Percentiles rank a stretch among this genome's conserved stretches.
These are phyloP conservation scores for Arachnomyces sp. DNA, from an alignment of 2,329 filamentous ascomycete genomes.

Conservation along the genomic window DNA sequence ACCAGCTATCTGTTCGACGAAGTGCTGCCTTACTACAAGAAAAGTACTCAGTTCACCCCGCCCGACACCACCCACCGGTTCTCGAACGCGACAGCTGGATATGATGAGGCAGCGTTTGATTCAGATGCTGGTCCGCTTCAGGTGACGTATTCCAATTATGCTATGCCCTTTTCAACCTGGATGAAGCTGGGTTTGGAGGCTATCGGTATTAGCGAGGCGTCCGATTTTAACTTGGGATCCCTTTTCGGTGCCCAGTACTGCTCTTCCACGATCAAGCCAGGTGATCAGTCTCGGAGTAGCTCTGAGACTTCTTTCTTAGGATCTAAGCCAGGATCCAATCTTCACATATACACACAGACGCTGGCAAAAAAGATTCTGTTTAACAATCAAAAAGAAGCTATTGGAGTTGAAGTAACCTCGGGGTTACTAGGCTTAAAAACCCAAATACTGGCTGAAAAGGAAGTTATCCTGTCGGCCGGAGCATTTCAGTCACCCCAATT, in stretches of 20 bases:
- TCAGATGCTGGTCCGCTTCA: conserved; percentile 30
- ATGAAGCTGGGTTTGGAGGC: conserved; percentile 31
- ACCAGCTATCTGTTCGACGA: conserved; percentile 26
- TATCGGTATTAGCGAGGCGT: conserved; percentile 31
- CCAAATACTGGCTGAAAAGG: conserved; percentile 41
- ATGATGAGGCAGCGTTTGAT: conserved; percentile 23
- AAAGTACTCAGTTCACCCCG: conserved; percentile 21
- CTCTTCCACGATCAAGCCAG: conserved; percentile 43
- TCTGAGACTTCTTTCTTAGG: conserved; percentile 35
- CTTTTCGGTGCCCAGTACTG: conserved; percentile 35
- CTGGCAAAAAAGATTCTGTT: conserved; percentile 44
- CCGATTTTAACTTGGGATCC: conserved; percentile 36
- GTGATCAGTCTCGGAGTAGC: conserved; percentile 42
- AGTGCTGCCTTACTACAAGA: conserved; percentile 23
- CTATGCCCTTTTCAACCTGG: conserved; percentile 34
- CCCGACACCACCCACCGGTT: conserved; percentile 15
- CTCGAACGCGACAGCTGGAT: conserved; percentile 18
- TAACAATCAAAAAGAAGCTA: conserved; percentile 37
- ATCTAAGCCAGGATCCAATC: conserved; percentile 18
- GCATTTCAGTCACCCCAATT: conserved; percentile 49
- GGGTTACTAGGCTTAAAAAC: conserved; percentile 33
- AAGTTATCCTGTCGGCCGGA: conserved; percentile 46
- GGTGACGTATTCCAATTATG: conserved; percentile 37
- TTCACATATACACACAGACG: conserved; percentile 37
- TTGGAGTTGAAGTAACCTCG: conserved; percentile 42